Conservation (phyloP, 164 flowering plant species). For the Berberis thunbergii region DNA sequence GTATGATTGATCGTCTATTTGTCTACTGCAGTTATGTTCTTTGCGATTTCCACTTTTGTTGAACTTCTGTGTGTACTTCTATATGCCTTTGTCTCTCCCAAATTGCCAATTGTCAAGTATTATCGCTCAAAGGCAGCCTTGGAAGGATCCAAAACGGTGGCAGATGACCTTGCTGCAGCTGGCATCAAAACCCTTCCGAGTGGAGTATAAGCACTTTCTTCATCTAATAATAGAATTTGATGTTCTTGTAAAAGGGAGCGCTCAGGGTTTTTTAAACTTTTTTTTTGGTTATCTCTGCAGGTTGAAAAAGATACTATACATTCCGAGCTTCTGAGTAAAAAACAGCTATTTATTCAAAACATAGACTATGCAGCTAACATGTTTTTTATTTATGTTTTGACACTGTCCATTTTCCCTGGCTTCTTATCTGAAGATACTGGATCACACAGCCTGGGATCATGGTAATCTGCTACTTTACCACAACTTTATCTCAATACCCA, state of each 20-base stretch:
- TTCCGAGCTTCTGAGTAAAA: slow-evolving; percentile 24
- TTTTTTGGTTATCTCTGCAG: slow-evolving; percentile 13
- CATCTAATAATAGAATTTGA: background rate
- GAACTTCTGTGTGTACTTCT: slow-evolving; percentile 30
- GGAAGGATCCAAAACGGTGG: slow-evolving; percentile 38
- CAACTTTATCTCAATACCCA: background rate
- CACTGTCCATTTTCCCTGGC: slow-evolving; percentile 46
- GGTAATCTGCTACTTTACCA: slow-evolving; percentile 15
- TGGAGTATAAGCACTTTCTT: slow-evolving; percentile 5
- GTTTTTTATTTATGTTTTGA: slow-evolving; percentile 29
- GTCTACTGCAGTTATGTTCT: slow-evolving; percentile 22
- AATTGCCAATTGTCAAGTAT: slow-evolving; percentile 31
- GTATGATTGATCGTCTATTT: background rate
- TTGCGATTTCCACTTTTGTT: slow-evolving; percentile 20
- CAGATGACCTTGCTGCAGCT: slow-evolving; percentile 38
- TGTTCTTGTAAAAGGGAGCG: background rate
- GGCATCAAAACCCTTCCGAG: slow-evolving; percentile 14
- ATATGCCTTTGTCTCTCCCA: slow-evolving; percentile 29
- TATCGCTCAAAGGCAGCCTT: slow-evolving; percentile 31
- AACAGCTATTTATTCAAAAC: slow-evolving; percentile 25
- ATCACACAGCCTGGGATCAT: slow-evolving; percentile 23
- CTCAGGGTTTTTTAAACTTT: background rate
- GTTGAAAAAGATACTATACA: slow-evolving; percentile 20
- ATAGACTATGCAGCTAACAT: slow-evolving; percentile 29
- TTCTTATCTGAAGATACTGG: slow-evolving; percentile 45